Base-by-base conservation (phyloP, 2,329 filamentous ascomycete genomes). In the Arthroderma sp. region DNA sequence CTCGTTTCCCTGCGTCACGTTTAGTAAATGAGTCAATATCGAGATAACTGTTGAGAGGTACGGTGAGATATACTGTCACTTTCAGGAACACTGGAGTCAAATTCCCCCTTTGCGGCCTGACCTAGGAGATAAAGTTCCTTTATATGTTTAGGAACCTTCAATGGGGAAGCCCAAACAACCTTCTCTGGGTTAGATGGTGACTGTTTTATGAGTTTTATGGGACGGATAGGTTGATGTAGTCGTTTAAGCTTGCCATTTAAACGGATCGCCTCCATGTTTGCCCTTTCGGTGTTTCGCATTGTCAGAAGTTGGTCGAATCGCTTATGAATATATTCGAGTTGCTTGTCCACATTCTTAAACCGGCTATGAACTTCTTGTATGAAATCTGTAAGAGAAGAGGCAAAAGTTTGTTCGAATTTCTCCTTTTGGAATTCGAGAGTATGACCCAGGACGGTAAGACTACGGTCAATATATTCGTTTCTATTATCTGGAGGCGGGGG, bases 171-270 rank as follows among this genome's bases (percentile, higher is more conserved):
- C 42, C 42, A 44, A n/a, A 15, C 32, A 34, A 34, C n/a, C n/a
- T n/a, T n/a, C n/a, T n/a, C n/a, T n/a, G n/a, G n/a, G 34, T 7
- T 7, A n/a, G 34, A n/a, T n/a, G n/a, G n/a, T n/a, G n/a, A n/a
- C n/a, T n/a, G n/a, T n/a, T n/a, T n/a, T n/a, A n/a, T n/a, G n/a
- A n/a, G n/a, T n/a, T n/a, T n/a, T n/a, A n/a, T 33, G 7, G 28
- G 42, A 34, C 38, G 39, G n/a, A 44, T 44, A 3, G 42, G 42
- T 29, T 44, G 42, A 27, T 39, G 27, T 15, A 39, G 28, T 33
- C 42, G 42, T 9, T 30, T 30, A 33, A 44, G 28, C 36, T 6
- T 9, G n/a, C 29, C n/a, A 39, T 44, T 43, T 15, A 10, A 9
- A 2, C 6, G 29, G 10, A 43, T 29, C 11, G 41, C 41, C 22